These are phyloP conservation scores for Thinopyrum elongatum DNA, from an alignment of 176 grass and related monocot genomes.

Conservation along the genomic window DNA sequence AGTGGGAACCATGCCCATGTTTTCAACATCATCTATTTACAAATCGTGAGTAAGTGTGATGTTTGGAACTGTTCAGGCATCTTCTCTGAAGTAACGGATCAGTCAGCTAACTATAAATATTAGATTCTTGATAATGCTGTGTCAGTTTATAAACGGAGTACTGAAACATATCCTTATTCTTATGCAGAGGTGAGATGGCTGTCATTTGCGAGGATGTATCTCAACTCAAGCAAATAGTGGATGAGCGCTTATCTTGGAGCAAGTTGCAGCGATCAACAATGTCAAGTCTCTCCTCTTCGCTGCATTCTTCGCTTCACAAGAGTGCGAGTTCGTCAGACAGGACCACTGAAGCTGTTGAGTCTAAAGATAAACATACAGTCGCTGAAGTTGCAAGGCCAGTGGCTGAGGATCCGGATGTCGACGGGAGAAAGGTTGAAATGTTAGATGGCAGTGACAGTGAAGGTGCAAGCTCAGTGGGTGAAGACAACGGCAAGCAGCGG, in stretches of 20 bases:
- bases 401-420: neutral
- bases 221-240: slow-evolving; percentile 49
- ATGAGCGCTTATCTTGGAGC: slow-evolving; percentile 36
- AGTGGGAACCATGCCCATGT: neutral
- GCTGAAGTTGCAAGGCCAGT: slow-evolving; percentile 1
- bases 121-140: neutral
- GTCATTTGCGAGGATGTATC: slow-evolving; percentile 48
- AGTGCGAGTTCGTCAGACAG: slow-evolving; percentile 28
- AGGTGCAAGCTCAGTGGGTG: neutral
- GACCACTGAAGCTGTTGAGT: slow-evolving; percentile 3
- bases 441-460: neutral
- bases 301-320: slow-evolving; percentile 43
- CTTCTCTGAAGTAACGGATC: neutral
- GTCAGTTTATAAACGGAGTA: neutral
- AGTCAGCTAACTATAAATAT: neutral
- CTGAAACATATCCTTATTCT: slow-evolving; percentile 9
- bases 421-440: neutral
- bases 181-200: slow-evolving; percentile 58
- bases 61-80: neutral
- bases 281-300: slow-evolving; percentile 42
- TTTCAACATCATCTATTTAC: neutral
- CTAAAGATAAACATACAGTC: slow-evolving; percentile 28
- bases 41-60: neutral
- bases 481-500: neutral
- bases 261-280: slow-evolving; percentile 46